phyloP scores from a whole-genome alignment of 2,329 filamentous ascomycete genomes.

The Trichoderma koningii region DNA sequence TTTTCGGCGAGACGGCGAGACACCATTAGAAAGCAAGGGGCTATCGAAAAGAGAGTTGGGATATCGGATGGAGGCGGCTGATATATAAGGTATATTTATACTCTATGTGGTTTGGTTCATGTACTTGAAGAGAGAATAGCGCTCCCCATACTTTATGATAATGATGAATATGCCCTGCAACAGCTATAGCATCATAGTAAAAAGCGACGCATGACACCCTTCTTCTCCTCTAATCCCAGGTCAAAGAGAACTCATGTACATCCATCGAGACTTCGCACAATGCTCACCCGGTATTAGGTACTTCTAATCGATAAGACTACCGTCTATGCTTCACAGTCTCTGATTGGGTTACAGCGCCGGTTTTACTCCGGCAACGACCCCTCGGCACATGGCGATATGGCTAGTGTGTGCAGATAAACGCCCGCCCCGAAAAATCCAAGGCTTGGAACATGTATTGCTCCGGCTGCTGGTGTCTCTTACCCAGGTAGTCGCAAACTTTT shows the following conservation, averaged over 20 bases:
- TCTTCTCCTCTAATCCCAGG: too few relatives aligned
- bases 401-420: not conserved
- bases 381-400: not conserved
- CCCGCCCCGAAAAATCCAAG: not conserved
- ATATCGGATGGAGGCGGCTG: not conserved
- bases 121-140: not conserved
- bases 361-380: not conserved
- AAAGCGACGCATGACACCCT: too few relatives aligned
- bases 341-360: not conserved
- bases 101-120: not conserved
- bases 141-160: not conserved
- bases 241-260: too few relatives aligned
- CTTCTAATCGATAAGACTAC: not conserved
- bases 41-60: not conserved
- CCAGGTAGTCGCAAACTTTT: constrained; percentile 13
- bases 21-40: not conserved
- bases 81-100: not conserved
- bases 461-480: not conserved
- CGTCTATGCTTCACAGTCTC: too few relatives aligned
- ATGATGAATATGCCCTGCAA: not conserved
- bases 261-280: too few relatives aligned
- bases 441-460: not conserved
- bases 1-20: constrained; percentile 57
- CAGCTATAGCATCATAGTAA: too few relatives aligned
- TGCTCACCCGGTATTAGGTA: too few relatives aligned